Percentiles rank a stretch among this genome's conserved stretches.
Conservation (phyloP, 2,329 filamentous ascomycete genomes). For the Aspergillus ibericus region DNA sequence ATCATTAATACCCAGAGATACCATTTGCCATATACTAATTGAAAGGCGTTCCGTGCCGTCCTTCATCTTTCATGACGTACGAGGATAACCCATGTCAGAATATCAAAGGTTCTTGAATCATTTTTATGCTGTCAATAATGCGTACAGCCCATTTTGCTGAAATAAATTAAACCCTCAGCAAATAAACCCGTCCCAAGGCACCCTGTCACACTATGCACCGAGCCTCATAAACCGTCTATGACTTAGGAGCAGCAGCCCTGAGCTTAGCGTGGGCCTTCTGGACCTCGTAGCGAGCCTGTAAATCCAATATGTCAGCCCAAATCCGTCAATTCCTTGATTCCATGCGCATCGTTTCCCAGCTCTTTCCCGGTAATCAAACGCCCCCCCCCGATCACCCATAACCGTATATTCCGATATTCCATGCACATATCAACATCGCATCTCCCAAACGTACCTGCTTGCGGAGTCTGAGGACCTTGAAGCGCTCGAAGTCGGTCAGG, state of each 20-base stretch:
- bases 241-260: constrained; percentile 75
- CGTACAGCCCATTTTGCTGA: constrained; percentile 43
- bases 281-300: constrained; percentile 84
- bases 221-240: constrained; percentile 41
- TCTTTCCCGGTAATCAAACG: background rate
- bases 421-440: background rate
- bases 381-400: background rate
- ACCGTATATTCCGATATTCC: background rate
- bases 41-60: constrained; percentile 7
- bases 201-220: constrained; percentile 46
- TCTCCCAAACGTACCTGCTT: constrained; percentile 73
- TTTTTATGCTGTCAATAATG: constrained; percentile 45
- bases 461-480: constrained; percentile 99
- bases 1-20: constrained; percentile 15
- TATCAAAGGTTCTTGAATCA: constrained; percentile 46
- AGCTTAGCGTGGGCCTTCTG: constrained; percentile 94
- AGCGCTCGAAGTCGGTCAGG: constrained; percentile 98
- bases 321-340: background rate
- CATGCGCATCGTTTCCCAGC: background rate
- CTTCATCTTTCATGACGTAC: constrained; percentile 18
- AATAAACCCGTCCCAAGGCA: constrained; percentile 41
- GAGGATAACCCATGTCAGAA: constrained; percentile 26
- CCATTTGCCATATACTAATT: constrained; percentile 17
- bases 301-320: constrained; percentile 19
- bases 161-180: constrained; percentile 36